Percentiles rank a stretch among this genome's conserved stretches.
Evolutionary conservation across 176 grass and related monocot species (phyloP).

Genomic region (barley (Hordeum vulgare)): DNA sequence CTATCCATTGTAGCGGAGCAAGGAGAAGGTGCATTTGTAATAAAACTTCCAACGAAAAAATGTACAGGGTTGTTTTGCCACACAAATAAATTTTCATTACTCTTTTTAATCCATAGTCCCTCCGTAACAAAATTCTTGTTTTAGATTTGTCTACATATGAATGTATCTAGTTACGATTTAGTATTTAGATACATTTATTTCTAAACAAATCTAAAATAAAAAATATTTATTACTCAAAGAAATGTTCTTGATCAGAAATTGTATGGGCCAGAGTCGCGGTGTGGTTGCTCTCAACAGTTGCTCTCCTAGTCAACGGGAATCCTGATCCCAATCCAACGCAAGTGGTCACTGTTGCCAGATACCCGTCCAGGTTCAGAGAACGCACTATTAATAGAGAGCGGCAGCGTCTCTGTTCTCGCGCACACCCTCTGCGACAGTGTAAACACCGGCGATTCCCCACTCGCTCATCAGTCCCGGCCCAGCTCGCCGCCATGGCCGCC

Average conservation of each 20-base stretch:
- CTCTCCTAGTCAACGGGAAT: not conserved
- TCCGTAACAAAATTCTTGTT: too few species aligned
- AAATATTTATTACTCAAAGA: too few species aligned
- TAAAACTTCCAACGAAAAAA: too few species aligned
- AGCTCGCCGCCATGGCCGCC: slow-evolving; percentile 20
- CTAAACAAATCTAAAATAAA: too few species aligned
- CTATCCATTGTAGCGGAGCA: too few species aligned
- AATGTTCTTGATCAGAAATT: not conserved
- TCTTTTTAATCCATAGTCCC: too few species aligned
- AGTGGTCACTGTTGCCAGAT: not conserved
- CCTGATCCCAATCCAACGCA: not conserved
- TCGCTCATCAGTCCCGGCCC: not conserved
- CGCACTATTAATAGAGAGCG: not conserved
- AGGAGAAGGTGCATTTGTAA: too few species aligned
- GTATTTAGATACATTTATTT: too few species aligned
- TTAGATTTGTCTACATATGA: too few species aligned
- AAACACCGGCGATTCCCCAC: not conserved
- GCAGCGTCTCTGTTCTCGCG: not conserved
- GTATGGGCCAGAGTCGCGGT: not conserved
- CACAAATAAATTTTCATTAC: too few species aligned
- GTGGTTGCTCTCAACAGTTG: not conserved
- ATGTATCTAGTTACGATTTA: too few species aligned
- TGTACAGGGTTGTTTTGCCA: not conserved
- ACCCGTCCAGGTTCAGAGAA: slow-evolving; percentile 54
- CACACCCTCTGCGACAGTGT: not conserved